Conservation (phyloP, 1,139 yeast species). For the Candida pseudocylindracea region DNA sequence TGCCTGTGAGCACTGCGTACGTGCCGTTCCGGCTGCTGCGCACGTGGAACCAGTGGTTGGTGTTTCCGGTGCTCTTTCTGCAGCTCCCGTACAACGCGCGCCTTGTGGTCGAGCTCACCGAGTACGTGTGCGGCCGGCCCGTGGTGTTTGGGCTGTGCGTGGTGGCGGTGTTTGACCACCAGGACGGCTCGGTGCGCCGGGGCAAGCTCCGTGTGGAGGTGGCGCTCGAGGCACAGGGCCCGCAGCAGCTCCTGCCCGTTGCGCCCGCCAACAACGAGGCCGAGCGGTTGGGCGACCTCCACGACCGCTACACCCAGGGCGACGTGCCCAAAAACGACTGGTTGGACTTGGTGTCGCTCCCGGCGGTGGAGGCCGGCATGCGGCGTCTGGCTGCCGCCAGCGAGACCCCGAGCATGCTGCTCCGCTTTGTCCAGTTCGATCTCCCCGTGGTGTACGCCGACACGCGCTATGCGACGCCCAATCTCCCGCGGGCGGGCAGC, state of each 20-base stretch:
- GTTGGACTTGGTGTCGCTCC: conserved; percentile 51
- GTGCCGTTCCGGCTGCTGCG: too few species aligned
- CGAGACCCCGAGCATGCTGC: conserved; percentile 21
- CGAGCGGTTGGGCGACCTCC: neutral
- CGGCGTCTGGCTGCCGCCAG: conserved; percentile 11
- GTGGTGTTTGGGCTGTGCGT: conserved; percentile 34
- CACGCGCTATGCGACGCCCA: conserved; percentile 8
- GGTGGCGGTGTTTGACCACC: conserved; percentile 34
- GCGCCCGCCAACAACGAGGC: neutral
- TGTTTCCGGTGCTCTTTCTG: too few species aligned
- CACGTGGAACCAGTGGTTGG: too few species aligned
- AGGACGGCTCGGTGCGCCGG: conserved; percentile 14
- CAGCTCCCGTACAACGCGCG: too few species aligned
- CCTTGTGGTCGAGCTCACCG: too few species aligned
- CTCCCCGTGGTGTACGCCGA: conserved; percentile 69
- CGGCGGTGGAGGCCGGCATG: conserved; percentile 14
- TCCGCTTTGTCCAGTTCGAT: conserved; percentile 62
- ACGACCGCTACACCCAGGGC: conserved; percentile 34
- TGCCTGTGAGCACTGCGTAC: too few species aligned
- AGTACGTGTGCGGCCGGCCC: too few species aligned
- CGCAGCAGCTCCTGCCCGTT: conserved; percentile 23
- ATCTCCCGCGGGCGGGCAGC: conserved; percentile 3
- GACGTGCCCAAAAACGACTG: conserved; percentile 42
- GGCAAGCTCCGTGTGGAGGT: conserved; percentile 18
- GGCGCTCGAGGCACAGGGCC: conserved; percentile 11